Percentiles rank a stretch among this genome's conserved stretches.
These are phyloP conservation scores for Delitschia confertaspora DNA, from an alignment of 495 filamentous ascomycete species.

Conservation along the genomic window DNA sequence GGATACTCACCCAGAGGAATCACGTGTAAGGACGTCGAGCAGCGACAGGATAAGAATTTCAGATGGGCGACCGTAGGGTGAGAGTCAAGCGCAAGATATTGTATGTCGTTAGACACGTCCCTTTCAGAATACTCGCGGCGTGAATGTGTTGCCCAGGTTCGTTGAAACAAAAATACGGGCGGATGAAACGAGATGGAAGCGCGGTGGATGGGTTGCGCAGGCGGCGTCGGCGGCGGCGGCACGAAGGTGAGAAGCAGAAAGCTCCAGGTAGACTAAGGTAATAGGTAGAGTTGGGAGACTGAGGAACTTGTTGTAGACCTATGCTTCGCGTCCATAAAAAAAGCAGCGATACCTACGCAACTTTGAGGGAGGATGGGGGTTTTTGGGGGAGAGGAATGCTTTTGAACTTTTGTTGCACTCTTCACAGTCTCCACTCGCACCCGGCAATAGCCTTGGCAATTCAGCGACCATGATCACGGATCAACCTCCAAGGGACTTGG, in stretches of 20 bases:
- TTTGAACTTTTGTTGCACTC: not conserved
- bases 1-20: too few species aligned
- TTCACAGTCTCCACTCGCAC: slow-evolving; percentile 8
- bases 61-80: too few species aligned
- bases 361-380: slow-evolving; percentile 2
- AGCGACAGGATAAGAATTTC: too few species aligned
- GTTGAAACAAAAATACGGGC: slow-evolving; percentile 2
- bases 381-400: slow-evolving; percentile 1
- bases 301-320: not conserved
- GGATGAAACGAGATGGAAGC: slow-evolving; percentile 16
- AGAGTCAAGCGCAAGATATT: too few species aligned
- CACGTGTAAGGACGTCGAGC: too few species aligned
- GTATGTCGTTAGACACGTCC: too few species aligned
- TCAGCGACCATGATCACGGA: slow-evolving; percentile 1
- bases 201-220: not conserved
- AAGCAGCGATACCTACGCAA: too few species aligned
- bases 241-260: slow-evolving; percentile 1
- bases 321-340: too few species aligned
- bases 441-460: slow-evolving; percentile 4
- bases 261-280: not conserved
- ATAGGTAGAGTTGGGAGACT: too few species aligned
- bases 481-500: too few species aligned
- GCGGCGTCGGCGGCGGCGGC: not conserved
- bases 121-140: not conserved
- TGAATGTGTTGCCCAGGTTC: not conserved